phyloP scores from a whole-genome alignment of 75 land plant genomes.

The Cupressus sempervirens region DNA sequence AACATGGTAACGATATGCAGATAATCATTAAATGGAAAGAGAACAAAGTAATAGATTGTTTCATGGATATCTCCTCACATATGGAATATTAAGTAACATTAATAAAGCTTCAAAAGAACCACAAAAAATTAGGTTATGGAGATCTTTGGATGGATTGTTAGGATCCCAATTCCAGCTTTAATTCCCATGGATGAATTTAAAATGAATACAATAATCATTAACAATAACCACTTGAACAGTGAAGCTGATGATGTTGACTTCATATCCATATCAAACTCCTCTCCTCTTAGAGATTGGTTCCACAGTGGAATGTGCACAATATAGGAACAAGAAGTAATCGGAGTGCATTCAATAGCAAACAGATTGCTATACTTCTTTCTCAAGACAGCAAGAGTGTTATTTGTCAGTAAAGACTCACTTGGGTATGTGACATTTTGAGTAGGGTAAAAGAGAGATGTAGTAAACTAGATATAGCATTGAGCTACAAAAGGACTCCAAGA shows the following conservation, averaged over 20 bases:
- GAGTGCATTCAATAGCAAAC: background rate
- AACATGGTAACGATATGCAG: background rate
- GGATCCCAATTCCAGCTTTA: background rate
- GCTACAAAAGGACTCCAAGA: background rate
- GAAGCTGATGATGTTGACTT: background rate
- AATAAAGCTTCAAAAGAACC: background rate
- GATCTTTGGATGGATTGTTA: background rate
- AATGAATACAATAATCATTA: background rate
- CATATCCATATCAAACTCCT: background rate
- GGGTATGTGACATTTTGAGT: background rate
- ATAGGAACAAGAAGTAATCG: background rate
- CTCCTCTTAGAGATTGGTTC: background rate
- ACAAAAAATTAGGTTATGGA: background rate
- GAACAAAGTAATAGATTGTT: background rate
- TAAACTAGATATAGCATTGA: background rate
- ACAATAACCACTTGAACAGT: background rate
- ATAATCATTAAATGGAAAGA: background rate
- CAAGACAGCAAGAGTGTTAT: background rate
- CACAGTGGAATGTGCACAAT: background rate
- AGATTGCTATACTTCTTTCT: background rate
- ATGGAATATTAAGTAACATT: background rate
- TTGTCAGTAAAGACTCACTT: background rate
- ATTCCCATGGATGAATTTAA: background rate
- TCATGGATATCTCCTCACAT: background rate
- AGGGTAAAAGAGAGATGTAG: background rate